phyloP scores from a whole-genome alignment of 208 protist species.

The Borovskyia barvae region DNA sequence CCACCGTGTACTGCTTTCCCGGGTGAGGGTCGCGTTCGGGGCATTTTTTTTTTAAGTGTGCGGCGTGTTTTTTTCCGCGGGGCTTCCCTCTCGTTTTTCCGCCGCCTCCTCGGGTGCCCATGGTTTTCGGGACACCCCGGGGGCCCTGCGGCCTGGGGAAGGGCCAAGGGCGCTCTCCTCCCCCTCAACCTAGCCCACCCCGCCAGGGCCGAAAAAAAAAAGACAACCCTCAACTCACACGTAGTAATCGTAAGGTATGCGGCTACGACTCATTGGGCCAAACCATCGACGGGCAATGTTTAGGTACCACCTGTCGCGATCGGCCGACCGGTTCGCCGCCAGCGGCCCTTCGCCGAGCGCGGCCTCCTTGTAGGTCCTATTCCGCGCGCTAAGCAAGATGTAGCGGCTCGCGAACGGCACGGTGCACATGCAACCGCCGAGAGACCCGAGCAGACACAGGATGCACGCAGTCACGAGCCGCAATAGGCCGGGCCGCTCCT shows the following conservation, averaged over 20 bases:
- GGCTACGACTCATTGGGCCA: conserved; percentile 42
- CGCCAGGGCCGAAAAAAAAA: neutral
- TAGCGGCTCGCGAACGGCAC: conserved; percentile 40
- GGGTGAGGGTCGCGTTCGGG: too few relatives aligned
- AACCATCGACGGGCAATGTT: conserved; percentile 48
- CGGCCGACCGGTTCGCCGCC: too few relatives aligned
- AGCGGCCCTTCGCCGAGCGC: too few relatives aligned
- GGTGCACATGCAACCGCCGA: conserved; percentile 24
- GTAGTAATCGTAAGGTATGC: conserved; percentile 31
- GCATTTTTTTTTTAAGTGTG: too few relatives aligned
- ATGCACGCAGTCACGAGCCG: conserved; percentile 25
- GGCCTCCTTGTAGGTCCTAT: conserved; percentile 52
- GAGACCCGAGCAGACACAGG: conserved; percentile 15
- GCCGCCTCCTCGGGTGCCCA: too few relatives aligned
- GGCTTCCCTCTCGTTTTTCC: too few relatives aligned
- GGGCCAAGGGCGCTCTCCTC: too few relatives aligned
- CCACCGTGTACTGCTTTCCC: conserved; percentile 30
- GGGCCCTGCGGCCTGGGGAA: too few relatives aligned
- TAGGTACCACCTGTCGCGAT: conserved; percentile 24
- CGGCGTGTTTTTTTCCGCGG: too few relatives aligned
- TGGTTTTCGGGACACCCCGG: too few relatives aligned
- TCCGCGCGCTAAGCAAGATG: conserved; percentile 40
- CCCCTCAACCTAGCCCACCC: neutral
- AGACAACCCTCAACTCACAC: conserved; percentile 9
- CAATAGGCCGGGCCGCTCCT: conserved; percentile 13